These are phyloP conservation scores for Lactarius pseudohatsudake DNA, from an alignment of 768 basidiomycete genomes.

Conservation along the genomic window DNA sequence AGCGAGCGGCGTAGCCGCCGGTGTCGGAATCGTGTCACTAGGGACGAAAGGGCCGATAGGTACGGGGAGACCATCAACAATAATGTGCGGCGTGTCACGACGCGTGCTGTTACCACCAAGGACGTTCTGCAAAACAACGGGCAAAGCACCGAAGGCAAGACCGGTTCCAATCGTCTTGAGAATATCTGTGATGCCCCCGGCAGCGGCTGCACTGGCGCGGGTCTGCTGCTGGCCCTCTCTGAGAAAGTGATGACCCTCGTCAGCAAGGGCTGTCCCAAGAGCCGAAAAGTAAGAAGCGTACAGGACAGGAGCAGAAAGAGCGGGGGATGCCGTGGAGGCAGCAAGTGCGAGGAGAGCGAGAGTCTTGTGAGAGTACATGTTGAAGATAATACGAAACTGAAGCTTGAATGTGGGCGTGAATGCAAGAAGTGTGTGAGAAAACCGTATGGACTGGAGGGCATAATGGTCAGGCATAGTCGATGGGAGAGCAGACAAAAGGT, in stretches of 20 bases:
- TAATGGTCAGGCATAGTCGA: not conserved
- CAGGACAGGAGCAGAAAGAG: not conserved
- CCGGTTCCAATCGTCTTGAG: not conserved
- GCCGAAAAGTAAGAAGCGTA: not conserved
- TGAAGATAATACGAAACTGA: not conserved
- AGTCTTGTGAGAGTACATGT: conserved; percentile 6
- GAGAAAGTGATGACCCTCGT: not conserved
- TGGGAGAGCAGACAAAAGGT: not conserved
- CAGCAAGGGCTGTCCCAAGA: not conserved
- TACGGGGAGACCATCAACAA: not conserved
- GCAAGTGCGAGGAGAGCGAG: conserved; percentile 10
- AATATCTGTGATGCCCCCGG: not conserved
- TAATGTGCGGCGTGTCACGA: not conserved
- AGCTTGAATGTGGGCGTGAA: conserved; percentile 1
- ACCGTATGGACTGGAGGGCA: conserved; percentile 2
- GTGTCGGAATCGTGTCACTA: no score
- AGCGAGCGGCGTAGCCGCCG: no score
- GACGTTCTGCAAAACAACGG: not conserved
- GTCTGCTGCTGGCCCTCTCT: not conserved
- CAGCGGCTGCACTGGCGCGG: not conserved
- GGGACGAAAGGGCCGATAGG: no score
- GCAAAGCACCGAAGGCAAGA: not conserved
- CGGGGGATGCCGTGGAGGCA: conserved; percentile 1
- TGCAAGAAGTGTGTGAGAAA: not conserved
- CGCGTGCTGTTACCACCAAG: not conserved